Conservation (phyloP, 768 basidiomycete species). For the Hydnomerulius pinastri region DNA sequence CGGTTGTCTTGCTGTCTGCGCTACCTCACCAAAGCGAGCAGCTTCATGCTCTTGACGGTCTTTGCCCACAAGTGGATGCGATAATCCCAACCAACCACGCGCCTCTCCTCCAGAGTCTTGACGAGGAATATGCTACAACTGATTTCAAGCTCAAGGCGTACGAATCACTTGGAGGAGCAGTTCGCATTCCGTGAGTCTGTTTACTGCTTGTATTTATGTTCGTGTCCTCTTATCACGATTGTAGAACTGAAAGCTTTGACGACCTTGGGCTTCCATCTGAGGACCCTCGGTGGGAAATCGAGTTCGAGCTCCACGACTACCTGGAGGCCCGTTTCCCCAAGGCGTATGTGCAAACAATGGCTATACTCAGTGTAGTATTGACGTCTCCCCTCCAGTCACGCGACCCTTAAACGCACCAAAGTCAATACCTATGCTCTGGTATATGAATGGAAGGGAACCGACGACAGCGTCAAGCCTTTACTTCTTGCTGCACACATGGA, state of each 20-base stretch:
- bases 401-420: constrained; percentile 49
- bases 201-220: background rate
- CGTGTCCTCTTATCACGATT: background rate
- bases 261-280: constrained; percentile 47
- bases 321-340: constrained; percentile 55
- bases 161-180: constrained; percentile 37
- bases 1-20: background rate
- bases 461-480: constrained; percentile 52
- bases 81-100: constrained; percentile 16
- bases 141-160: constrained; percentile 32
- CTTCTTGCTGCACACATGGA: constrained; percentile 53
- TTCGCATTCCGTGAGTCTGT: constrained; percentile 32
- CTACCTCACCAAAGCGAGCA: background rate
- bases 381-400: constrained; percentile 37
- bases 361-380: background rate
- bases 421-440: constrained; percentile 66
- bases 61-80: constrained; percentile 31
- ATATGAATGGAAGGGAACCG: constrained; percentile 58
- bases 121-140: constrained; percentile 19
- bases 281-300: constrained; percentile 45
- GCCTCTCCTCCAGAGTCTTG: constrained; percentile 23
- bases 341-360: constrained; percentile 39
- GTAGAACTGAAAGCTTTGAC: constrained; percentile 56
- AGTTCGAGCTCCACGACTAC: constrained; percentile 26
- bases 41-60: constrained; percentile 1